A percentile compares a stretch with the other conserved stretches of the same genome.
Conservation (phyloP, 2,329 filamentous ascomycete genomes). For the Cladosporium austrohemisphaericum region DNA sequence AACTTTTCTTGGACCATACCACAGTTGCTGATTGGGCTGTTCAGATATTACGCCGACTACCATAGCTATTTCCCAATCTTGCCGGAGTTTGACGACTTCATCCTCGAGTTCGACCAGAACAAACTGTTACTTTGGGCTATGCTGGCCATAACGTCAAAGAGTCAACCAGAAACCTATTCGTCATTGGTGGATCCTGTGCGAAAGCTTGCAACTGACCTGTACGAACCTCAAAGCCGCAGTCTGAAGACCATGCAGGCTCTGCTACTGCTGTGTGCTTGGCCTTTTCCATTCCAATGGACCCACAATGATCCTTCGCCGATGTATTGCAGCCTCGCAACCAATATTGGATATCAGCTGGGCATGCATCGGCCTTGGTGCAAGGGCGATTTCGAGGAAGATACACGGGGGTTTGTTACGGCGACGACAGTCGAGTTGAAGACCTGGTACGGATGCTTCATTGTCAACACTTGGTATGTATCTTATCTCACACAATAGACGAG, state of each 20-base stretch:
- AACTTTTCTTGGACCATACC: background rate
- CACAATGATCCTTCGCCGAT: background rate
- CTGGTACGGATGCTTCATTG: background rate
- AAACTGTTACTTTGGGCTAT: constrained; percentile 11
- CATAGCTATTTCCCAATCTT: constrained; percentile 14
- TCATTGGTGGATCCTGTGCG: background rate
- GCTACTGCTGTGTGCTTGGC: background rate
- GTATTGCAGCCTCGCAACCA: background rate
- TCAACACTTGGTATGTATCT: background rate
- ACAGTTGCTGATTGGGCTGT: background rate
- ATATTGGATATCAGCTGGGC: background rate
- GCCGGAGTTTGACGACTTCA: background rate
- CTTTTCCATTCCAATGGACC: background rate
- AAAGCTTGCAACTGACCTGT: background rate
- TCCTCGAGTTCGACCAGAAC: constrained; percentile 6
- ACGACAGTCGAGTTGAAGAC: background rate
- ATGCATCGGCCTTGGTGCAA: background rate
- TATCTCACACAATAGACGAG: background rate
- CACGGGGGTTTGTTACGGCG: background rate
- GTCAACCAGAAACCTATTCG: background rate
- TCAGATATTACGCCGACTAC: constrained; percentile 15
- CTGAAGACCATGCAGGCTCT: background rate
- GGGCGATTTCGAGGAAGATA: background rate
- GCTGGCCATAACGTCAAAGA: constrained; percentile 7
- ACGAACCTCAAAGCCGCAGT: background rate